These are phyloP conservation scores for Salicornia ramosissima DNA, from an alignment of 148 eudicot genomes.

Conservation along the genomic window DNA sequence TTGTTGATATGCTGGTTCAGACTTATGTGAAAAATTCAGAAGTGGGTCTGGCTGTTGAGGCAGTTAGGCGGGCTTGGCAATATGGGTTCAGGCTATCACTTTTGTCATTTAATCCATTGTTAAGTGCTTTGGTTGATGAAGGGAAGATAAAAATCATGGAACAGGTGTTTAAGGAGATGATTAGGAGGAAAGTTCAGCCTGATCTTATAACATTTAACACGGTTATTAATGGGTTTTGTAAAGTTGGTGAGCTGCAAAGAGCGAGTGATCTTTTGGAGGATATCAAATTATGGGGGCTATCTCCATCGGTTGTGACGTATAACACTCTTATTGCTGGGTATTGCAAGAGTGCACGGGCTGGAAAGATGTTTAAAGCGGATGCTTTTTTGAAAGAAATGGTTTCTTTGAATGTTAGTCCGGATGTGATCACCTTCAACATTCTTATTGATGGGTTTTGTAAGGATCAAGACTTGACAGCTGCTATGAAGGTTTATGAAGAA, in stretches of 20 bases:
- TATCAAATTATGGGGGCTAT: conserved; percentile 53
- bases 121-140: conserved; percentile 50
- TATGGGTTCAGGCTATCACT: conserved; percentile 59
- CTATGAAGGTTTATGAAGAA: conserved; percentile 47
- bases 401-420: conserved; percentile 37
- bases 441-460: conserved; percentile 68
- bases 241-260: conserved; percentile 52
- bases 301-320: conserved; percentile 59
- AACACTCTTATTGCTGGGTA: conserved; percentile 54
- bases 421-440: conserved; percentile 54
- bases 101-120: conserved; percentile 52
- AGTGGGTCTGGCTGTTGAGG: conserved; percentile 50
- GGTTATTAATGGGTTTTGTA: conserved; percentile 57
- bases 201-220: conserved; percentile 58
- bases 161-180: conserved; percentile 51
- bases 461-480: conserved; percentile 50
- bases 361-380: conserved; percentile 69
- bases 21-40: conserved; percentile 38
- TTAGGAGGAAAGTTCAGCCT: conserved; percentile 48
- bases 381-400: conserved; percentile 67
- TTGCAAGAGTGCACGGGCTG: conserved; percentile 57
- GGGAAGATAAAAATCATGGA: conserved; percentile 38
- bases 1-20: conserved; percentile 57
- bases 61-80: conserved; percentile 58
- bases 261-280: conserved; percentile 68